Conservation (phyloP, 164 flowering plant genomes). For the Aristolochia californica region DNA sequence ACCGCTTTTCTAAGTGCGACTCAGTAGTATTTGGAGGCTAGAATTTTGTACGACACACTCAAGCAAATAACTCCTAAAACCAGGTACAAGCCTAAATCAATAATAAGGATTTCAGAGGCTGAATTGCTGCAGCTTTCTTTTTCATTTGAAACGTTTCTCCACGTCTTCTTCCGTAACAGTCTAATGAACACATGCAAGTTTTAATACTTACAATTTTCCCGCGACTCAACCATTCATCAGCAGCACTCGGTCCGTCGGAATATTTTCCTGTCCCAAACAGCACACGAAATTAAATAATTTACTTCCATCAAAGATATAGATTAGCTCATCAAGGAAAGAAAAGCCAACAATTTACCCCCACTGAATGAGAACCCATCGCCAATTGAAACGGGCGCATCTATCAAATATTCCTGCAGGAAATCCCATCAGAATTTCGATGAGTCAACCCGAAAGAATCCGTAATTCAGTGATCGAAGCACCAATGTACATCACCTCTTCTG, state of each 20-base stretch:
- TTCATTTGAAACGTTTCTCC: background rate
- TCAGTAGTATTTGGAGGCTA: no score
- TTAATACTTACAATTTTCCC: conserved; percentile 59
- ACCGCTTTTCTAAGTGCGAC: no score
- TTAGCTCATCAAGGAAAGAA: no score
- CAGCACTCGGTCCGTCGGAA: conserved; percentile 60
- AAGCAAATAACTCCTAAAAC: no score
- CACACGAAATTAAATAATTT: background rate
- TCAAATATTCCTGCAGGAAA: conserved; percentile 42
- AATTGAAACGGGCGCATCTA: conserved; percentile 75
- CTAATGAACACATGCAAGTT: background rate
- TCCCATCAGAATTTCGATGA: no score
- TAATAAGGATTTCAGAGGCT: background rate
- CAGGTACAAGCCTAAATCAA: no score
- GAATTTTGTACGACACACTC: no score
- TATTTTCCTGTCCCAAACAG: conserved; percentile 54
- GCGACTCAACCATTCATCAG: conserved; percentile 83
- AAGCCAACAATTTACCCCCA: conserved; percentile 42
- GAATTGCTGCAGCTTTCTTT: background rate
- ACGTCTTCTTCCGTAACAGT: background rate
- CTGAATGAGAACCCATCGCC: conserved; percentile 95
- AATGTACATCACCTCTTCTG: background rate
- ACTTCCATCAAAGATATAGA: background rate
- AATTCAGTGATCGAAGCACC: no score
- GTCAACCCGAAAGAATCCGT: no score